phyloP scores from a whole-genome alignment of 1,139 yeast genomes.

The Arxiozyma telluris region DNA sequence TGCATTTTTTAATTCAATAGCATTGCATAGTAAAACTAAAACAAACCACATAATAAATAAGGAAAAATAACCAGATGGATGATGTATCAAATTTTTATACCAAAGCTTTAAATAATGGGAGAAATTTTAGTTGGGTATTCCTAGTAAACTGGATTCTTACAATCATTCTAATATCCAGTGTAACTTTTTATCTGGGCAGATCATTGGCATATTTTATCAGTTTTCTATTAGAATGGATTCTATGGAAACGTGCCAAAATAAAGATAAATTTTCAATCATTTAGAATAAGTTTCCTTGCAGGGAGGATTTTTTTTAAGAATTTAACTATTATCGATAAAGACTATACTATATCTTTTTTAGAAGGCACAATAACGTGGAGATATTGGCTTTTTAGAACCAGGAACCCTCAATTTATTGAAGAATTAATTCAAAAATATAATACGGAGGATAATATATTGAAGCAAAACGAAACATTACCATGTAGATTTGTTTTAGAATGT shows the following conservation, averaged over 20 bases:
- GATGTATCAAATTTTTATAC: conserved; percentile 15
- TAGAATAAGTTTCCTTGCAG: conserved; percentile 70
- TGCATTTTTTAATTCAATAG: not conserved
- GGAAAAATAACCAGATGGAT: conserved; percentile 7
- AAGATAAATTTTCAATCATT: conserved; percentile 62
- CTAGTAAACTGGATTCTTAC: conserved; percentile 73
- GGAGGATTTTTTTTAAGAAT: conserved; percentile 71
- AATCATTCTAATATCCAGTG: conserved; percentile 50
- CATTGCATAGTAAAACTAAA: not conserved
- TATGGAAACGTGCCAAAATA: conserved; percentile 57
- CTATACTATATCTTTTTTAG: conserved; percentile 58
- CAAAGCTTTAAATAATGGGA: conserved; percentile 16
- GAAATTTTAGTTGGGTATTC: conserved; percentile 69
- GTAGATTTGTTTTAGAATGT: conserved; percentile 49
- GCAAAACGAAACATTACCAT: conserved; percentile 43
- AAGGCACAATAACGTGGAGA: conserved; percentile 77
- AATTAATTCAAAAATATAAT: conserved; percentile 26
- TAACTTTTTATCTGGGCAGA: conserved; percentile 71
- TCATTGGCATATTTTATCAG: conserved; percentile 58
- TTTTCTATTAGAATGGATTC: conserved; percentile 38
- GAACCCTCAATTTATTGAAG: conserved; percentile 34
- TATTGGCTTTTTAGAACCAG: conserved; percentile 67
- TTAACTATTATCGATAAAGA: conserved; percentile 62
- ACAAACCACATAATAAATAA: not conserved
- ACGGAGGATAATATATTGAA: conserved; percentile 27